Percentiles rank a stretch among this genome's conserved stretches.
phyloP scores from a whole-genome alignment of 768 basidiomycete species.

The Macrolepiota fuliginosa region DNA sequence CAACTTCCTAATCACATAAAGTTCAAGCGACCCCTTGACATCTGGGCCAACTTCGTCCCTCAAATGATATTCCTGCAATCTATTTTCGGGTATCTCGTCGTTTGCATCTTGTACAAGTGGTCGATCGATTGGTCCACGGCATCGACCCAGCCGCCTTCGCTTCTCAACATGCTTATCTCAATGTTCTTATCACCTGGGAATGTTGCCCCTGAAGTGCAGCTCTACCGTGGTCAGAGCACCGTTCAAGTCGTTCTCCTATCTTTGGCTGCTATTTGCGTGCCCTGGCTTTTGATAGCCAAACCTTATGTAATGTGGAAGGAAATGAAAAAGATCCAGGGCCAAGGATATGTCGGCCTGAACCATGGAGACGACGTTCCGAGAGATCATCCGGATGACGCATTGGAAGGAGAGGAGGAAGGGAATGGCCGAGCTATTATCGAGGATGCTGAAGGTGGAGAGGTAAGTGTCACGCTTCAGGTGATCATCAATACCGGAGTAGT shows the following conservation, averaged over 20 bases:
- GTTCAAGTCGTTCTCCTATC: constrained; percentile 80
- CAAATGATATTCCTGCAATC: constrained; percentile 97
- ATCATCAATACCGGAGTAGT: neutral
- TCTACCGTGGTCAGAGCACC: constrained; percentile 86
- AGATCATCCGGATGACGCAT: constrained; percentile 54
- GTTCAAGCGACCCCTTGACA: constrained; percentile 84
- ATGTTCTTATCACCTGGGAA: constrained; percentile 94
- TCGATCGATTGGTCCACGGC: constrained; percentile 83
- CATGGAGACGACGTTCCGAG: constrained; percentile 53
- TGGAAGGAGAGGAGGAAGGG: constrained; percentile 82
- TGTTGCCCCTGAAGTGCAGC: constrained; percentile 61
- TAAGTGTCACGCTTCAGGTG: constrained; percentile 36
- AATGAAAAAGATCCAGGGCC: constrained; percentile 74
- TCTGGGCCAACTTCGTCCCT: constrained; percentile 94
- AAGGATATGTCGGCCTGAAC: constrained; percentile 73
- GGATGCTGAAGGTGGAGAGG: constrained; percentile 75
- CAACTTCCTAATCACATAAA: constrained; percentile 94
- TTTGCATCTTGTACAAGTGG: constrained; percentile 99
- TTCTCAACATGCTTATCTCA: constrained; percentile 92
- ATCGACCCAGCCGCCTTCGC: constrained; percentile 72
- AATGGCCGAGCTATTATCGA: constrained; percentile 74
- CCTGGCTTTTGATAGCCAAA: constrained; percentile 91
- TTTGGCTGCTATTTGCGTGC: constrained; percentile 84
- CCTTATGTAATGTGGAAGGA: constrained; percentile 93
- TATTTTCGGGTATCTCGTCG: constrained; percentile 93